phyloP scores from a whole-genome alignment of 768 basidiomycete genomes.

The Aureoboletus auriporus region DNA sequence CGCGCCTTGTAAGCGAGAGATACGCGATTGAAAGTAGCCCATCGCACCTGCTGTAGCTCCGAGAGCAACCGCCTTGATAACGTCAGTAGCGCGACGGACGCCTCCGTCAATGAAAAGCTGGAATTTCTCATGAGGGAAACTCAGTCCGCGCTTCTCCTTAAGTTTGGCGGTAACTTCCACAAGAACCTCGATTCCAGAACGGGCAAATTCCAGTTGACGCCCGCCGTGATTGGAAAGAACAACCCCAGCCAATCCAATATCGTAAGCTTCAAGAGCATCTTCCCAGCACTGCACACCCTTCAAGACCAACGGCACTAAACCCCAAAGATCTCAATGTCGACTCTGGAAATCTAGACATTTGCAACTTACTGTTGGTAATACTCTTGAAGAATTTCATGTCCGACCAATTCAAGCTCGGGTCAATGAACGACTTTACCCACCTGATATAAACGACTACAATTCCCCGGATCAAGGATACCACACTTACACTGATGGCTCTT shows the following conservation, averaged over 20 bases:
- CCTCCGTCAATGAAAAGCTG: conserved; percentile 94
- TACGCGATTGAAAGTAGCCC: neutral
- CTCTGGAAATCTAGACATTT: conserved; percentile 5
- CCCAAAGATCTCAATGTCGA: conserved; percentile 1
- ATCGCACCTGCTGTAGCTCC: conserved; percentile 77
- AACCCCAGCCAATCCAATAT: conserved; percentile 65
- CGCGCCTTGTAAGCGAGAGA: conserved; percentile 7
- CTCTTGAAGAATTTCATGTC: conserved; percentile 66
- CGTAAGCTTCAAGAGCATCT: conserved; percentile 85
- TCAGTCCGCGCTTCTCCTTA: conserved; percentile 57
- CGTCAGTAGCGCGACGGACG: conserved; percentile 85
- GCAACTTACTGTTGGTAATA: conserved; percentile 58
- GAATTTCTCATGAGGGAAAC: conserved; percentile 76
- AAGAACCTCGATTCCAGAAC: conserved; percentile 87
- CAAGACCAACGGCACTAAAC: conserved; percentile 78
- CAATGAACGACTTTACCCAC: conserved; percentile 77
- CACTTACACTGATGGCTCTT: conserved; percentile 79
- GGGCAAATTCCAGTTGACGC: conserved; percentile 73
- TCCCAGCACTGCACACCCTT: conserved; percentile 92
- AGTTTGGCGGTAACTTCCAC: conserved; percentile 79
- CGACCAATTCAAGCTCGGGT: conserved; percentile 81
- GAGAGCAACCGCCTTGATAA: conserved; percentile 82
- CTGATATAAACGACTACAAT: conserved; percentile 1
- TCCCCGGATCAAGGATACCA: neutral
- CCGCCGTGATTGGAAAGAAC: conserved; percentile 89